Evolutionary conservation across 306 rosid genomes (phyloP), one percentile per base, ranked within the genome.

Genomic region (Pyrus bretschneideri): DNA sequence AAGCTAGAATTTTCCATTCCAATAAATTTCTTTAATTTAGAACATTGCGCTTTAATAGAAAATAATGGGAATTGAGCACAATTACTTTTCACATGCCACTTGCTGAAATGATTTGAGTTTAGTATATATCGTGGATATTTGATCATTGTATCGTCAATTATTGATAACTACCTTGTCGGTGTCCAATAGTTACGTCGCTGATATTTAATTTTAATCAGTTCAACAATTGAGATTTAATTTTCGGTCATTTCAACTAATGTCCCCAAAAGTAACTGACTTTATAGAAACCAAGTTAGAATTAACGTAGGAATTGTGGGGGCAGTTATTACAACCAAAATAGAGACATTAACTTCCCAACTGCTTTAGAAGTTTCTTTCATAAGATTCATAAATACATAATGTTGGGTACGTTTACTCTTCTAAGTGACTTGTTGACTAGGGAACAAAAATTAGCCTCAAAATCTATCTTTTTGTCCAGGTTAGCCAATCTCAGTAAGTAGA

Each of bases 311-410:
- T 31, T 31, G 55, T 49, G 55, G 44, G 18, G 23, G 68, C 22
- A 22, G 44, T 19, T 31, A 31, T 64, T 64, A 3, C 45, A 64
- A 64, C 44, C 22, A 7, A 30, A 29, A 64, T 40, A 51, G 29
- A 64, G 76, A 72, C 59, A n/a, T 14, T 66, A 72, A 71, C 60
- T 54, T 44, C 35, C 73, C 73, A 72, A 79, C 61, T 42, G 60
- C 58, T 55, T 54, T 55, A n/a, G 49, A 65, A 49, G 55, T 49
- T 71, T 72, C 73, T 38, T 46, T 29, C 33, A 79, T 23, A 72
- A 65, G 22, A 13, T 49, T 19, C 57, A 29, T 65, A 72, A 77
- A 78, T 62, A 15, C 49, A 15, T 49, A 13, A 72, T 10, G 23
- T 58, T 4, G 73, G 62, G 38, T 70, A 55, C 3, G 15, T 22